A percentile compares a stretch with the other conserved stretches of the same genome.
phyloP scores from a whole-genome alignment of 1,139 yeast species.

The Suhomyces bribrorum region DNA sequence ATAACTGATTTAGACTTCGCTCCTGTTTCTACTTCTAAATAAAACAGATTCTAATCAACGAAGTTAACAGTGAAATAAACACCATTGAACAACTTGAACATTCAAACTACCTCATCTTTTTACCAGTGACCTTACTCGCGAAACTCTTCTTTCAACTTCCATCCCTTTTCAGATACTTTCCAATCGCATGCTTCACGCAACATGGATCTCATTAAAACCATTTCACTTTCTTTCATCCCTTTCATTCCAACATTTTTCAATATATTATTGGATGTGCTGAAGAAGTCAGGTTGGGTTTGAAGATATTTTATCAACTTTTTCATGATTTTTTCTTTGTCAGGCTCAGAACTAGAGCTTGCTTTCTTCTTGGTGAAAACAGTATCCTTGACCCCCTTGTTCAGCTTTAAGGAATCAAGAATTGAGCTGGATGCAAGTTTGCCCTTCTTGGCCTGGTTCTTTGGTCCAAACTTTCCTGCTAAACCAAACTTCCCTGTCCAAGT shows the following conservation, averaged over 20 bases:
- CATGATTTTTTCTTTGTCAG: conserved; percentile 34
- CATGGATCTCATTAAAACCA: conserved; percentile 66
- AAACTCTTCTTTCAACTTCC: conserved; percentile 67
- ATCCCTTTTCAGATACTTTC: conserved; percentile 56
- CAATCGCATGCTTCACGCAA: conserved; percentile 69
- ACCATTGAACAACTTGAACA: too few species aligned
- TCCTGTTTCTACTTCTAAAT: too few species aligned
- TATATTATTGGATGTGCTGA: conserved; percentile 61
- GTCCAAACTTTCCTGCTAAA: conserved; percentile 60
- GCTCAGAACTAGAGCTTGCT: conserved; percentile 22
- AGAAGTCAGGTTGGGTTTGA: conserved; percentile 33
- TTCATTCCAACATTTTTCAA: conserved; percentile 49
- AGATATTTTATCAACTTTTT: conserved; percentile 38
- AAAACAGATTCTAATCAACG: too few species aligned
- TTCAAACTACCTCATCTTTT: too few species aligned
- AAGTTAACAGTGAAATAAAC: too few species aligned
- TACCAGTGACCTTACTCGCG: too few species aligned
- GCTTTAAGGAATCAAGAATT: conserved; percentile 38
- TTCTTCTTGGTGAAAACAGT: conserved; percentile 13
- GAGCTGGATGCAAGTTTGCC: conserved; percentile 24
- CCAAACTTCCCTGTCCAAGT: conserved; percentile 98
- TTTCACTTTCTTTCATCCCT: conserved; percentile 54
- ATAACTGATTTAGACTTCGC: too few species aligned
- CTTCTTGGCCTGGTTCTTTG: conserved; percentile 17
- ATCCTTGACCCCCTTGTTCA: conserved; percentile 15